Evolutionary conservation across 2,329 filamentous ascomycete genomes (phyloP), one percentile per base, ranked within the genome.

Genomic region (Aphanocladium album): DNA sequence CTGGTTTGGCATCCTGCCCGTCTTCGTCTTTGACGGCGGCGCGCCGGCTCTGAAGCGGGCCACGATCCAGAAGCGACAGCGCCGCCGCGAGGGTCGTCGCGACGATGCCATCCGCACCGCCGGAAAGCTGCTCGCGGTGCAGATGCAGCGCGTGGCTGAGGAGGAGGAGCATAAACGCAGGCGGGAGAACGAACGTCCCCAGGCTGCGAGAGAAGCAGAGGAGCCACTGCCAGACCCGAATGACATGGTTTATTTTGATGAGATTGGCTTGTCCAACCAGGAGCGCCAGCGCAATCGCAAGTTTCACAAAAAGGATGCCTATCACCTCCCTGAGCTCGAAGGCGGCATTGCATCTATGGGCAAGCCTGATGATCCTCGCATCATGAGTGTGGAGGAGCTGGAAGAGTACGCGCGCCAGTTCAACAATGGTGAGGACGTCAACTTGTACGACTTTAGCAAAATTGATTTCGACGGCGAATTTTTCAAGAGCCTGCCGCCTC

Each of bases 401-500:
- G 91, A 98, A 74, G 89, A 93, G 66, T 99, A 99, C 71, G 93
- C 96, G 3, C 82, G 88, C 56, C 93, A 98, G 65, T 98, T 98
- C 69, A 86, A 97, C 68, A 86, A 86, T 63, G 95, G 95, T 59
- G 92, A 98, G 74, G 93, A 98, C 71, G 89, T 98, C 67, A 88
- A 88, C 65, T 75, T 93, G 5, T 98, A 98, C 74, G 93, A 98
- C 75, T 99, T 99, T 71, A 96, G 90, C 70, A 98, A 98, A 75
- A 99, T 99, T 67, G 95, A 99, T 71, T 99, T 98, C 69, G 90
- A 98, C 66, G 91, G 93, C 66, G 87, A 93, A 14, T 99, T 99
- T 75, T 99, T 99, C 77, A 85, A 89, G 72, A 96, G 91, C 71
- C 76, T 99, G 61, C 95, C 96, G 0, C 82, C 92, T 1, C 88